A percentile compares a stretch with the other conserved stretches of the same genome.
Evolutionary conservation across 768 basidiomycete genomes (phyloP).

Genomic region (Boletus subcaerulescens): DNA sequence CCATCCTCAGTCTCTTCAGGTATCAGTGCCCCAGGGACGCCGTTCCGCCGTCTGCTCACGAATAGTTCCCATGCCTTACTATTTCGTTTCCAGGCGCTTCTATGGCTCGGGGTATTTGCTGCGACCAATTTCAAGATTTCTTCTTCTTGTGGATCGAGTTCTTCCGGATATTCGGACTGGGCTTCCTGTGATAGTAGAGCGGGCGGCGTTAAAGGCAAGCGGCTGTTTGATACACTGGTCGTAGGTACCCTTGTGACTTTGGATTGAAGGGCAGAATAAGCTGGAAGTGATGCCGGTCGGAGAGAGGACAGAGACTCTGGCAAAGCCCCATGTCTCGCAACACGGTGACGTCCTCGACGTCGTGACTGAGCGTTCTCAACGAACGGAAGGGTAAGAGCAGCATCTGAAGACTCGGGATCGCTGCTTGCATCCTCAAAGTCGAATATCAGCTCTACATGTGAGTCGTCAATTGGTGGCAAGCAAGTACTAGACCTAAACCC

Average conservation of each 20-base stretch:
- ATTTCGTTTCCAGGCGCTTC: conserved; percentile 64
- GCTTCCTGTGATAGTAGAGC: not conserved
- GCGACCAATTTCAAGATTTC: conserved; percentile 64
- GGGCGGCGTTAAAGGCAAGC: not conserved
- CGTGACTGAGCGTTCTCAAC: conserved; percentile 27
- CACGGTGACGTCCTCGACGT: conserved; percentile 26
- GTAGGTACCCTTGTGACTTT: not conserved
- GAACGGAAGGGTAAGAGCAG: conserved; percentile 38
- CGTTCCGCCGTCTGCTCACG: conserved; percentile 35
- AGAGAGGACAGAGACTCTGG: conserved; percentile 58
- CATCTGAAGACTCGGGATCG: conserved; percentile 31
- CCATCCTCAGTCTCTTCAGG: conserved; percentile 37
- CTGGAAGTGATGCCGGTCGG: conserved; percentile 68
- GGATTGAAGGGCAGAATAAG: conserved; percentile 53
- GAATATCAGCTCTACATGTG: conserved; percentile 60
- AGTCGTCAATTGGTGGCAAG: conserved; percentile 2
- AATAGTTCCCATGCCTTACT: conserved; percentile 65
- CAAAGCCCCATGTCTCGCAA: conserved; percentile 38
- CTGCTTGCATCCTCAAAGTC: conserved; percentile 57
- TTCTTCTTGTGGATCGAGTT: conserved; percentile 42
- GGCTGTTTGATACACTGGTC: not conserved
- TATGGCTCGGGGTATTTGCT: conserved; percentile 66
- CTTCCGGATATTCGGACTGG: conserved; percentile 21
- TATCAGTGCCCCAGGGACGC: conserved; percentile 31
- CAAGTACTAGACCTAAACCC: conserved; percentile 12